phyloP scores from a whole-genome alignment of 2,329 filamentous ascomycete genomes.

The Coleophoma eucalyptorum region DNA sequence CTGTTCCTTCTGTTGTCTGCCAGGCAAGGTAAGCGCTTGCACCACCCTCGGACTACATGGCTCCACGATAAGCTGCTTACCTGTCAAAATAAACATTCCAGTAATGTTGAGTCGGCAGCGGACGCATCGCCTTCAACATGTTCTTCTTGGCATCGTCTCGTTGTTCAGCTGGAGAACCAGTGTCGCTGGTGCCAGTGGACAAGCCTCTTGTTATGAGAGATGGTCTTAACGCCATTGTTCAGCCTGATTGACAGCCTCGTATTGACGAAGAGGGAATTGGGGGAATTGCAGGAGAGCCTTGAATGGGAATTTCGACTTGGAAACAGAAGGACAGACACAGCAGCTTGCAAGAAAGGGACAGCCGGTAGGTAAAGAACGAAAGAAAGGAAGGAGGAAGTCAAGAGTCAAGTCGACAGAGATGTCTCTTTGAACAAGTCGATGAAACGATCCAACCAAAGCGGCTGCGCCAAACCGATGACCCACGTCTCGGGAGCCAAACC shows the following conservation, averaged over 20 bases:
- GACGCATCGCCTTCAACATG: conserved; percentile 70
- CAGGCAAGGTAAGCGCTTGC: neutral
- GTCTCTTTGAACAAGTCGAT: neutral
- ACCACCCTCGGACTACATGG: neutral
- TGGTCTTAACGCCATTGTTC: conserved; percentile 50
- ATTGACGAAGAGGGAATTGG: neutral
- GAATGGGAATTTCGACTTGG: neutral
- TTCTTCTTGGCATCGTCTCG: conserved; percentile 81
- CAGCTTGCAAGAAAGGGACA: neutral
- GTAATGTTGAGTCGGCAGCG: conserved; percentile 75
- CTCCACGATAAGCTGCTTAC: conserved; percentile 28
- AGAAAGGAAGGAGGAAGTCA: neutral
- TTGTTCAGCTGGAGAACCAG: conserved; percentile 65
- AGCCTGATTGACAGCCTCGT: conserved; percentile 13
- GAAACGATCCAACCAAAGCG: neutral
- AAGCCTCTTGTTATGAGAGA: conserved; percentile 60
- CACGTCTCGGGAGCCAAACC: neutral
- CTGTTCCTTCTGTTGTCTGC: conserved; percentile 28
- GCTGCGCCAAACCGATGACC: neutral
- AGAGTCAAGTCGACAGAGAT: neutral
- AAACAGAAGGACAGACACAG: neutral
- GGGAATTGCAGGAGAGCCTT: neutral
- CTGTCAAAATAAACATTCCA: conserved; percentile 71
- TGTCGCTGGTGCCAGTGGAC: conserved; percentile 57
- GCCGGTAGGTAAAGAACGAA: neutral